Conservation (phyloP, 176 grass and related monocot genomes). For the Bromus sterilis region DNA sequence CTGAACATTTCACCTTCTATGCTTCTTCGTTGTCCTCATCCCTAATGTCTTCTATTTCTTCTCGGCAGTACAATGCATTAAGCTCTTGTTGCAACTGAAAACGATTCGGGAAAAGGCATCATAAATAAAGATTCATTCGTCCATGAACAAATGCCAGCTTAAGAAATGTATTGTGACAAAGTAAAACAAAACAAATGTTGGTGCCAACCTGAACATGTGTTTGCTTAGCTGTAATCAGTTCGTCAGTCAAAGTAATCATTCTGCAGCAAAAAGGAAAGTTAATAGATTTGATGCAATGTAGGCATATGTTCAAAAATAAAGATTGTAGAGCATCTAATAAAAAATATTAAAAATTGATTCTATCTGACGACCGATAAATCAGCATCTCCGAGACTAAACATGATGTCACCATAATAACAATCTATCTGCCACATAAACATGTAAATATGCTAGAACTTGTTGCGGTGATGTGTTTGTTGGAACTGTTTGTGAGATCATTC, state of each 20-base stretch:
- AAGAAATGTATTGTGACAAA: neutral
- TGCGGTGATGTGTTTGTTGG: neutral
- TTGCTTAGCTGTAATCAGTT: constrained; percentile 73
- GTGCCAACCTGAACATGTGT: constrained; percentile 62
- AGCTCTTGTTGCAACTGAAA: constrained; percentile 91
- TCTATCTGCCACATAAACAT: neutral
- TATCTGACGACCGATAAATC: neutral
- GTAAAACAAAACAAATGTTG: neutral
- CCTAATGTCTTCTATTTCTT: constrained; percentile 75
- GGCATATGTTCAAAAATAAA: neutral
- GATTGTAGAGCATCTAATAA: neutral
- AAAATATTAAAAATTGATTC: neutral
- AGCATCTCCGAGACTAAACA: neutral
- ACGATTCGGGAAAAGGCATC: neutral
- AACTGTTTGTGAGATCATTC: neutral
- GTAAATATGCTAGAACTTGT: constrained; percentile 3
- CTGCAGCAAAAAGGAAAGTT: constrained; percentile 27
- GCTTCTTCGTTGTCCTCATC: constrained; percentile 58
- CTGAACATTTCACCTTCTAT: constrained; percentile 31
- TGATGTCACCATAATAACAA: neutral
- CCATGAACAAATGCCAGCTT: neutral
- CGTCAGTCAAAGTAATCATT: constrained; percentile 85
- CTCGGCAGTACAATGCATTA: constrained; percentile 80
- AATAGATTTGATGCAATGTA: neutral
- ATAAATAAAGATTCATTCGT: neutral